phyloP scores from a whole-genome alignment of 345 rosid genomes.

The Corchorus capsularis region DNA sequence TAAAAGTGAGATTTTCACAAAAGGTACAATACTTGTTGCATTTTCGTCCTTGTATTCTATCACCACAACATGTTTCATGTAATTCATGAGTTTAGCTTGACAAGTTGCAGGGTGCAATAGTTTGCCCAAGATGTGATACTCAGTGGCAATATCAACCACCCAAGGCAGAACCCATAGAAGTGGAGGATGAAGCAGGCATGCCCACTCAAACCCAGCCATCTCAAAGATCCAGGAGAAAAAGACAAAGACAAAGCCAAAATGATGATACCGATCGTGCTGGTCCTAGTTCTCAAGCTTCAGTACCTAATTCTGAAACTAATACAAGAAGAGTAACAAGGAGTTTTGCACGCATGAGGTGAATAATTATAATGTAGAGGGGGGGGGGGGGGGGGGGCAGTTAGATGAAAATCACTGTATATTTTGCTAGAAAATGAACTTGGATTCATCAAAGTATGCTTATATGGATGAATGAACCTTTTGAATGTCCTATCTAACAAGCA shows the following conservation, averaged over 20 bases:
- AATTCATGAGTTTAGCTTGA: background rate
- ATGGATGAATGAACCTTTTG: no score
- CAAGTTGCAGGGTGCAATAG: slow-evolving; percentile 47
- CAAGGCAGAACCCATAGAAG: slow-evolving; percentile 51
- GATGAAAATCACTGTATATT: slow-evolving; percentile 1
- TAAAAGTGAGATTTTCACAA: slow-evolving; percentile 50
- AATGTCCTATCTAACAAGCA: no score
- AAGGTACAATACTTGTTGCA: slow-evolving; percentile 40
- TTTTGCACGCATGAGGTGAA: slow-evolving; percentile 37
- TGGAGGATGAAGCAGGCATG: slow-evolving; percentile 30
- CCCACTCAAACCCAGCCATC: slow-evolving; percentile 36
- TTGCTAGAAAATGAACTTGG: background rate
- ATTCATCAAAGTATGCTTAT: background rate
- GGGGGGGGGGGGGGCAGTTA: no score
- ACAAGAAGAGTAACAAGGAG: slow-evolving; percentile 61
- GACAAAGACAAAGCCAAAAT: slow-evolving; percentile 32
- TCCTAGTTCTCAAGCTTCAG: slow-evolving; percentile 42
- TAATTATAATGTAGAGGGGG: background rate
- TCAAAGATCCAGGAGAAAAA: slow-evolving; percentile 43
- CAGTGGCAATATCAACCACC: slow-evolving; percentile 51
- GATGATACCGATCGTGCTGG: slow-evolving; percentile 23
- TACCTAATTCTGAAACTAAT: slow-evolving; percentile 24
- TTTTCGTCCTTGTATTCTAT: background rate
- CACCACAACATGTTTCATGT: background rate
- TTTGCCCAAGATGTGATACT: slow-evolving; percentile 67